Percentiles rank a stretch among this genome's conserved stretches.
Conservation (phyloP, 257 asterid species). For the Capsicum chinense region DNA sequence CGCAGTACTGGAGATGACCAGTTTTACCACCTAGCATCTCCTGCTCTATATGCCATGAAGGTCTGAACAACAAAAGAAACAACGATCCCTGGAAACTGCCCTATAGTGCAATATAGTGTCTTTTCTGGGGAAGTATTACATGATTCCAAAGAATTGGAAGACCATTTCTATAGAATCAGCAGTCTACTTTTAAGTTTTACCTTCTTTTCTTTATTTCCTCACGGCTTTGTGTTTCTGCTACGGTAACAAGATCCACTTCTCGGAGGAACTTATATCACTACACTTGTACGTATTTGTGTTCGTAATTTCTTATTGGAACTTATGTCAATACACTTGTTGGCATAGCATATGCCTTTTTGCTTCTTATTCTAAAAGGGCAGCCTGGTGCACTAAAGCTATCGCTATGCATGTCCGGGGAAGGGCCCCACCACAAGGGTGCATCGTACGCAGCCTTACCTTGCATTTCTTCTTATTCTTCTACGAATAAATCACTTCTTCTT, state of each 20-base stretch:
- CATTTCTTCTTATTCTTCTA: neutral
- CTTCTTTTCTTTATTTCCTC: neutral
- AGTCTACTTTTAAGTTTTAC: neutral
- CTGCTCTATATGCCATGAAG: neutral
- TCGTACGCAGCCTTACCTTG: no score
- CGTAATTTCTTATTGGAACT: neutral
- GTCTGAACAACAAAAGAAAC: neutral
- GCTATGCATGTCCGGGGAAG: no score
- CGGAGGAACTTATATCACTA: slow-evolving; percentile 8
- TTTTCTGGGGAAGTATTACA: neutral
- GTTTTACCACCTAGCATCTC: no score
- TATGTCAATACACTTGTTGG: neutral
- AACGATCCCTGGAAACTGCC: neutral
- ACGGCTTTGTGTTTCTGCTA: neutral
- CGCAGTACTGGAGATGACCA: no score
- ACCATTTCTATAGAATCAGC: neutral
- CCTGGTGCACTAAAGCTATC: no score
- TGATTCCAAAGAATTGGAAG: neutral
- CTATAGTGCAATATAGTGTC: neutral
- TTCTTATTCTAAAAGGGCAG: neutral
- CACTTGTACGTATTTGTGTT: neutral
- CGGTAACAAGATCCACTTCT: neutral
- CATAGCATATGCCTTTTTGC: neutral
- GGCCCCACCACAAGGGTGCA: no score
- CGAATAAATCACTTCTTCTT: slow-evolving; percentile 7